Base-by-base conservation (phyloP, 2,329 filamentous ascomycete species). In the Aspergillus sergii region DNA sequence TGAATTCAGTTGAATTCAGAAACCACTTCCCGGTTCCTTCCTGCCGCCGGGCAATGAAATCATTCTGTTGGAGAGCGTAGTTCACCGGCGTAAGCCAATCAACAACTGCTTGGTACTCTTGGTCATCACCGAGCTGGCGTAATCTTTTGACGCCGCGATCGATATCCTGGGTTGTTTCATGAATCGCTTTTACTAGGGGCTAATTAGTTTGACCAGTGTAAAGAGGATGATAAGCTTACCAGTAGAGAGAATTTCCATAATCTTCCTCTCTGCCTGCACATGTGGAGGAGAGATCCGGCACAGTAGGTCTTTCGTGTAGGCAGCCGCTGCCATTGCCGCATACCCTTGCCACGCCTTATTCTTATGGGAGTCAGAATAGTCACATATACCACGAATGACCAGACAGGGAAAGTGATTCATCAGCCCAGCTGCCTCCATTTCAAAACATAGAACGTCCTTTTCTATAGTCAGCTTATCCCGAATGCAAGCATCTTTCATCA, bases 1-100 rank as follows among this genome's bases (percentile, higher is more conserved):
- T 41, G 55, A 69, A 72, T 9, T 67, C 53, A 7, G 57, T 8
- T 1, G 67, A 69, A 10, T 65, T 54, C 2, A 74, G 50, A 3
- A 74, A 54, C 72, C 70, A 72, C 30, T 69, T 4, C 1, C 70
- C 68, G 19, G 69, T 69, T 36, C 65, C 66, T 45, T 16, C 12
- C 34, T 66, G 62, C 16, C 64, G 59, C 30, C 51, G 30, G n/a
- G 11, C 14, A 12, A 66, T 8, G 46, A 23, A 67, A 45, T 73
- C 65, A n/a, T 48, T 60, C 12, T 73, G 66, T 21, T 68, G 64
- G 14, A 14, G 3, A 16, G 21, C 50, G 54, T 65, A 67, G 23
- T 58, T 60, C 0, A 60, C n/a, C 4, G 57, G 48, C 4, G 66
- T 58, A 11, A 68, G 54, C 66, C 62, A 69, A 30, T 69, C 30